Evolutionary conservation across 2,329 filamentous ascomycete species (phyloP).

Genomic region (Paecilomyces variotii): DNA sequence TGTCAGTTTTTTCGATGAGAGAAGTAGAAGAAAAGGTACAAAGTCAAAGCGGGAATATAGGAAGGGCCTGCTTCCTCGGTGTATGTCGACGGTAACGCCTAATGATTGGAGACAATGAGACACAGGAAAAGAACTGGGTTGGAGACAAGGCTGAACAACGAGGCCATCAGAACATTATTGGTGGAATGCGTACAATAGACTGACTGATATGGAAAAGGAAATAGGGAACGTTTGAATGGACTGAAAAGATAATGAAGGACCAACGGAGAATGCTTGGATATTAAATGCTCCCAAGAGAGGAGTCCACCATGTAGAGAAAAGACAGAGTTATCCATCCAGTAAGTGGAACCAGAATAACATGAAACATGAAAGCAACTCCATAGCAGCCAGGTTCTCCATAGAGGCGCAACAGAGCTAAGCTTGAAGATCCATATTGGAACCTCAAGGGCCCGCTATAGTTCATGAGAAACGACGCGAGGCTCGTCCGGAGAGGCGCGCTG

Average conservation of each 20-base stretch:
- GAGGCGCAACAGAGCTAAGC: conserved; percentile 10
- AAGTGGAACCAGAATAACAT: conserved; percentile 24
- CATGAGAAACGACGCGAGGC: conserved; percentile 3
- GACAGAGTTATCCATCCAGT: conserved; percentile 15
- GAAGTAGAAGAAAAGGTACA: conserved; percentile 7
- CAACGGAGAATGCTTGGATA: conserved; percentile 26
- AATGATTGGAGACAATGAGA: conserved; percentile 1
- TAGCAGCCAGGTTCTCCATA: conserved; percentile 16
- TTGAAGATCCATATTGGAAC: conserved; percentile 20
- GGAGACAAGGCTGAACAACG: not conserved
- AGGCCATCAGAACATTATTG: conserved; percentile 14
- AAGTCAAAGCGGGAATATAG: conserved; percentile 4
- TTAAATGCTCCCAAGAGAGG: conserved; percentile 29
- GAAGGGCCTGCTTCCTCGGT: conserved; percentile 16
- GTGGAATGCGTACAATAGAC: conserved; percentile 5
- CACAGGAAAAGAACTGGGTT: conserved; percentile 11
- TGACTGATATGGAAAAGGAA: conserved; percentile 3
- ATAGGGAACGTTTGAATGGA: conserved; percentile 1
- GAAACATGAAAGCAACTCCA: conserved; percentile 33
- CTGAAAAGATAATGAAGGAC: conserved; percentile 6
- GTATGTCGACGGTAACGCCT: conserved; percentile 8
- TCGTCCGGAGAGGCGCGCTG: not conserved
- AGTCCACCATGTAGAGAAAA: conserved; percentile 13
- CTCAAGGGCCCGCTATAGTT: conserved; percentile 5
- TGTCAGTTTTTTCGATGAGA: conserved; percentile 1